Base-by-base conservation (phyloP, 371 early-diverging fungal species). In the Blakeslea trispora region DNA sequence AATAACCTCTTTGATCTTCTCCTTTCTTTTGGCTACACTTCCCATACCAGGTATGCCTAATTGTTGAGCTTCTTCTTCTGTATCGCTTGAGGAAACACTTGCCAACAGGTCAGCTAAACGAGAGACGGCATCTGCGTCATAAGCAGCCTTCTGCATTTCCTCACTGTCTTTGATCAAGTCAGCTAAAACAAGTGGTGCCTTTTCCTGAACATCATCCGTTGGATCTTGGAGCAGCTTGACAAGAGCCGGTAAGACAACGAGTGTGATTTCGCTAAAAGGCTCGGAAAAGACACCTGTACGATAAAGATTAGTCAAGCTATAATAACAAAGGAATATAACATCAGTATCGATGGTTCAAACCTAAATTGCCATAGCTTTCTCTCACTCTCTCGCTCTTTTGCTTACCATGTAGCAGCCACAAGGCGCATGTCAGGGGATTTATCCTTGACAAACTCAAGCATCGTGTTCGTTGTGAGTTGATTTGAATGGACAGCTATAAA, bases 141-240 rank as follows among this genome's bases (percentile, higher is more conserved):
- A 81, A 0, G 92, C 92, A 0, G 88, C 86, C 42, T 82, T 86
- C 65, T 95, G 94, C 76, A 92, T 79, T 15, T 79, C 82, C 41
- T 90, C 90, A 53, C 81, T 83, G 43, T 91, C 90, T 53, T 79
- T 78, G 3, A 93, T 85, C 8, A 95, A 71, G 63, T 87, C 82
- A 0, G 92, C 89, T 40, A 92, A 72, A 0, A 93, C 82, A 35
- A 85, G 68, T 7, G 91, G 87, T 7, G 91, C 89, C 37, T 79
- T 61, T 68, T 91, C 90, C 56, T 88, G 85, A 0, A 90, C 77
- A 34, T 71, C 60, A 9, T 77, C 78, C 0, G 68, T 57, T 31
- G 74, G 64, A 52, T 87, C 82, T 24, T 76, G 75, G 35, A 93
- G 78, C 54, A 93, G 68, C 45, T 86, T 87, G 40, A 93, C 89